These are phyloP conservation scores for Fusarium tuaranense DNA, from an alignment of 2,329 filamentous ascomycete species.

Conservation along the genomic window DNA sequence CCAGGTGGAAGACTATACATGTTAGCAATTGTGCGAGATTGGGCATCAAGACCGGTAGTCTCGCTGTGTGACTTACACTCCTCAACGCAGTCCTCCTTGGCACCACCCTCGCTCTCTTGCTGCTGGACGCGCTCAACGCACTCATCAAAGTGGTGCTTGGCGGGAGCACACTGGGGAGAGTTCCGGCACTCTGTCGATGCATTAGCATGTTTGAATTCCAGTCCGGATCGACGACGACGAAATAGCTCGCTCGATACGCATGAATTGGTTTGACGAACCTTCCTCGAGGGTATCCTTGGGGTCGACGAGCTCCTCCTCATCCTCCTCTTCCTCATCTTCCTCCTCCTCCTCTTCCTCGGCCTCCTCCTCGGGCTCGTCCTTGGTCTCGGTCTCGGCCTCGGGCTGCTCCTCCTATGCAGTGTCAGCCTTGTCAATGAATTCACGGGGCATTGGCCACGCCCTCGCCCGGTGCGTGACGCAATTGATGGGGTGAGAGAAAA, in stretches of 20 bases:
- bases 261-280: constrained; percentile 71
- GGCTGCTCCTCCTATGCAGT: constrained; percentile 52
- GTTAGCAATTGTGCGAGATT: constrained; percentile 28
- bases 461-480: constrained; percentile 8
- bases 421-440: constrained; percentile 28
- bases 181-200: constrained; percentile 82
- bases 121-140: constrained; percentile 89
- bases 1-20: constrained; percentile 91
- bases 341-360: constrained; percentile 63
- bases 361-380: constrained; percentile 52
- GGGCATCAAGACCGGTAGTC: neutral
- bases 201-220: constrained; percentile 35
- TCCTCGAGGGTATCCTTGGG: constrained; percentile 90
- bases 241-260: constrained; percentile 33
- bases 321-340: constrained; percentile 71
- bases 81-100: constrained; percentile 96
- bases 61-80: constrained; percentile 77
- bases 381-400: constrained; percentile 63
- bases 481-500: constrained; percentile 37
- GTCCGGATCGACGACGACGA: constrained; percentile 18
- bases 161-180: constrained; percentile 83
- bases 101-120: constrained; percentile 72
- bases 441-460: constrained; percentile 3
- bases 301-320: constrained; percentile 88
- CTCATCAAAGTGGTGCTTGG: constrained; percentile 98